Evolutionary conservation across 2,329 filamentous ascomycete genomes (phyloP), one percentile per base, ranked within the genome.

Genomic region (Venturia aucupariae): DNA sequence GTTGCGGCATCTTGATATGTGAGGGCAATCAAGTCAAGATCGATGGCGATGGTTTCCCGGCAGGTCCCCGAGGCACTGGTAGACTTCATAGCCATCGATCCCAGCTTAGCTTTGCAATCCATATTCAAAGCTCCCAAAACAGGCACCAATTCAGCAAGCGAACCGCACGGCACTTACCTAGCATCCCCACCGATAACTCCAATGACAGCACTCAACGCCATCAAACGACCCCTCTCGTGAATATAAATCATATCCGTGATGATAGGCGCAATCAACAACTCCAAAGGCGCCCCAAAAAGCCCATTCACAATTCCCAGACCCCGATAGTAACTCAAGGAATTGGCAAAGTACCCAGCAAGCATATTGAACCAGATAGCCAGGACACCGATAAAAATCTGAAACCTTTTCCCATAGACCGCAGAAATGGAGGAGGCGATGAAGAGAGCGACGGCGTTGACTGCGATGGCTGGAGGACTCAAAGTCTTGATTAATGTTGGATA

Each of bases 331-430:
- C 17, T 27, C 63, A 65, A 44, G 13, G 60, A 63, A 32, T 60
- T 73, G 15, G 75, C 70, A 60, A 75, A 77, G 67, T 74, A 77
- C 0, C 75, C 76, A 76, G 75, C 77, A 15, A 76, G 66, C 64
- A 72, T 76, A 0, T 75, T 76, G 4, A 68, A 68, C 3, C 78
- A 66, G 3, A 79, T 69, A 4, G 74, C 39, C 3, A 74, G 64
- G 1, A 71, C 71, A 0, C 76, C 77, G 67, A 77, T 68, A 60
- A 77, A 68, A 48, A 76, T 74, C 63, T 75, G 74, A 3, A 74
- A 70, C 22, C 74, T 69, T 65, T 76, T 76, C 42, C 75, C 75
- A 70, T 72, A 76, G 35, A 68, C 62, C 1, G 65, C 41, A 32
- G 60, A 63, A 22, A 60, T 48, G 15, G 64, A 63, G 15, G 44